Evolutionary conservation across 352 stramenopile species (phyloP).

Genomic region (Phytophthora podocarpi): DNA sequence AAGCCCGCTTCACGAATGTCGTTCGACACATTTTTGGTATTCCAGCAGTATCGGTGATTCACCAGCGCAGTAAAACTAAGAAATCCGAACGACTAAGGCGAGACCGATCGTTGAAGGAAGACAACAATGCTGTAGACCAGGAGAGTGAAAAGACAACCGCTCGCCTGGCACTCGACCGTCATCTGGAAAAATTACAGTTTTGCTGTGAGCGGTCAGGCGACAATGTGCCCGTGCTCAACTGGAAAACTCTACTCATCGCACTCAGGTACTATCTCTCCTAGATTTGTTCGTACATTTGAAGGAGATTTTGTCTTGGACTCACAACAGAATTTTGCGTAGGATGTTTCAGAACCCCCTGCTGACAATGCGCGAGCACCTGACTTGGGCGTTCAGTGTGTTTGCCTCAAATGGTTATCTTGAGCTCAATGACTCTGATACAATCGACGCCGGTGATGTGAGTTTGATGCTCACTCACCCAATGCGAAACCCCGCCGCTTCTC

Average conservation of each 20-base stretch:
- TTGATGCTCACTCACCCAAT: conserved; percentile 61
- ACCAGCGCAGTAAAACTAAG: conserved; percentile 24
- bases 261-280: conserved; percentile 51
- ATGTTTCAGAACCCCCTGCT: conserved; percentile 69
- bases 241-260: conserved; percentile 59
- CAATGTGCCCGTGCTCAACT: conserved; percentile 68
- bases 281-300: no score
- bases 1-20: conserved; percentile 72
- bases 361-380: conserved; percentile 55
- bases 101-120: not conserved
- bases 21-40: conserved; percentile 60
- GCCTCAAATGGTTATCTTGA: conserved; percentile 60
- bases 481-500: conserved; percentile 49
- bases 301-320: not conserved
- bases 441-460: conserved; percentile 46
- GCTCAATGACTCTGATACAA: conserved; percentile 31
- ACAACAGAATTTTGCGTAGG: conserved; percentile 9
- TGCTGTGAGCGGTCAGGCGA: conserved; percentile 56
- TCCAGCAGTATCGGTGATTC: conserved; percentile 17
- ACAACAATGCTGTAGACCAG: conserved; percentile 14
- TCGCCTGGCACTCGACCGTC: conserved; percentile 39
- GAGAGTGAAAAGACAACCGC: conserved; percentile 12
- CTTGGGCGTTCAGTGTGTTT: conserved; percentile 66
- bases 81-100: not conserved
- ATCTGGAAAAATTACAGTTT: conserved; percentile 71